Percentiles rank a stretch among this genome's conserved stretches.
Evolutionary conservation across 768 basidiomycete genomes (phyloP).

Genomic region (Postia placenta): DNA sequence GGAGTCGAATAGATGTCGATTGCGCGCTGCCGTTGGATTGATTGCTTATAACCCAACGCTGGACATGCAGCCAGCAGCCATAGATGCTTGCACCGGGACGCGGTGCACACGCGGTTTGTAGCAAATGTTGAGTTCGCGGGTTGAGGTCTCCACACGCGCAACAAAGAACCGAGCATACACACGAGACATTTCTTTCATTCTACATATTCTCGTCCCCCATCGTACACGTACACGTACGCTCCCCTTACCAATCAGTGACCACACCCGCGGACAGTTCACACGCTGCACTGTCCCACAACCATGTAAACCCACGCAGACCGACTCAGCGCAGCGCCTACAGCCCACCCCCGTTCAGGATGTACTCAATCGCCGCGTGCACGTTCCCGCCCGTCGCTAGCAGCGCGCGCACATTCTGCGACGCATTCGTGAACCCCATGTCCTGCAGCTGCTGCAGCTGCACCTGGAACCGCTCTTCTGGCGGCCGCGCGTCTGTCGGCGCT

Average conservation of each 20-base stretch:
- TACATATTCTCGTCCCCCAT: background rate
- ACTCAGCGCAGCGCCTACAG: constrained; percentile 26
- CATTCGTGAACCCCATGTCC: constrained; percentile 93
- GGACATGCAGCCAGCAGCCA: no score
- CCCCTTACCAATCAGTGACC: background rate
- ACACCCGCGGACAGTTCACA: background rate
- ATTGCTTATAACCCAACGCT: no score
- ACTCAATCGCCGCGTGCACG: constrained; percentile 88
- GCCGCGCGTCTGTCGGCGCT: constrained; percentile 59
- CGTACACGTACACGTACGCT: background rate
- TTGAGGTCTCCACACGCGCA: no score
- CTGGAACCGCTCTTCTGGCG: constrained; percentile 91
- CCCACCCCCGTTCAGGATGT: constrained; percentile 81
- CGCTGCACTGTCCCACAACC: no score
- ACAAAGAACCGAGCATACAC: no score
- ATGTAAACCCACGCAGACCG: background rate
- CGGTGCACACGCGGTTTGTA: no score
- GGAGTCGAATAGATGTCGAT: no score
- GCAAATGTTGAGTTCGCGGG: no score
- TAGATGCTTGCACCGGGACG: no score
- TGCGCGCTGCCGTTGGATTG: no score
- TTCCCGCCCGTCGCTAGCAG: constrained; percentile 90
- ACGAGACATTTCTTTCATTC: background rate
- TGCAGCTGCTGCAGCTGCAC: constrained; percentile 88
- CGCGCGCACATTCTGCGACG: constrained; percentile 84